Evolutionary conservation across 2,329 filamentous ascomycete species (phyloP), one percentile per base, ranked within the genome.

Genomic region (Neofusicoccum kwambonambiense): DNA sequence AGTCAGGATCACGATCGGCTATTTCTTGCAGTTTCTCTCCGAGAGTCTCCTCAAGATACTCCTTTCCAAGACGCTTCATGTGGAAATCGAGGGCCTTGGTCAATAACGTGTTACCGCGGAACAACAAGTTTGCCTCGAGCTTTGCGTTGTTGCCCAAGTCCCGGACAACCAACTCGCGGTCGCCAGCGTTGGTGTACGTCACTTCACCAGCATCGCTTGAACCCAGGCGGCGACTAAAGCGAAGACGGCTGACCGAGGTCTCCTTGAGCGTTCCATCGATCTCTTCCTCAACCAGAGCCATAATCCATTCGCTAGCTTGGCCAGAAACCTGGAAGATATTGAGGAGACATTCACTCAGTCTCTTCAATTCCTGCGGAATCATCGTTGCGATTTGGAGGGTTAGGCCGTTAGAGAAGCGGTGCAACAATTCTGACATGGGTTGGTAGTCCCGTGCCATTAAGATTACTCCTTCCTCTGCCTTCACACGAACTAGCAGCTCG

Each of bases 241-340:
- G 84, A 57, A 88, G 74, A 42, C 86, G 76, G 67, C 80, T 92
- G 68, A 90, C 86, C 0, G 90, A 87, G 13, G 88, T 87, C 70
- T 97, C 93, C 73, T 89, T 96, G 64, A 92, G 87, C 17, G 95
- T 89, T 0, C 94, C 94, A 72, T 98, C 95, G 65, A 99, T 98
- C 76, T 99, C 95, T 73, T 98, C 94, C 76, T 99, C 95, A 0
- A 97, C 91, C 45, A 99, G 82, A 2, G 92, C 89, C 83, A 92
- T 95, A 22, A 99, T 84, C 95, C 95, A 99, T 66, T 97, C 92
- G 49, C 86, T 85, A 2, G 91, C 90, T 42, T 87, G 87, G 0
- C 92, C 92, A 2, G 93, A 94, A 3, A 96, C 93, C 74, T 99
- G 95, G 72, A 94, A 99, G 61, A 99, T 96, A 74, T 98, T 96